Evolutionary conservation across 139 green algal genomes (phyloP).

Genomic region (Astrephomene gubernaculifera): DNA sequence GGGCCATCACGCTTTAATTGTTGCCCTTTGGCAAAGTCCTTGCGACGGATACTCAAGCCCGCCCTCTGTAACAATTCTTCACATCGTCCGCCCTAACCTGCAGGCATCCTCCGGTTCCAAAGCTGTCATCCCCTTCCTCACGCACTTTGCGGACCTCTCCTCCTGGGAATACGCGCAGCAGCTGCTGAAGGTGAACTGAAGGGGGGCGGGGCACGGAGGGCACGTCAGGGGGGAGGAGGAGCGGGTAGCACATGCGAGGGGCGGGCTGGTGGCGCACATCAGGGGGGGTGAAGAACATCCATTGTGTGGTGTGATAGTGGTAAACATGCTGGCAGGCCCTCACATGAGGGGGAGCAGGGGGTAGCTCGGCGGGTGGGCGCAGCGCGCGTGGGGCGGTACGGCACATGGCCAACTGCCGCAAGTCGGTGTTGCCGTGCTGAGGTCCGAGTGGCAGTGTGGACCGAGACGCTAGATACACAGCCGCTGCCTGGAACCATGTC

Average conservation of each 20-base stretch:
- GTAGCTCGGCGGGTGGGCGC: background rate
- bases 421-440: background rate
- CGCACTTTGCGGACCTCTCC: slow-evolving; percentile 82
- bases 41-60: background rate
- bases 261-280: background rate
- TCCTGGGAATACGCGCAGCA: slow-evolving; percentile 79
- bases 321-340: background rate
- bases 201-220: slow-evolving; percentile 40
- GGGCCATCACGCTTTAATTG: background rate
- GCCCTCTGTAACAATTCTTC: background rate
- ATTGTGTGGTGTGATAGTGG: background rate
- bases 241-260: background rate
- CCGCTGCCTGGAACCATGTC: background rate
- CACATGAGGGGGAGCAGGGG: background rate
- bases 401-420: background rate
- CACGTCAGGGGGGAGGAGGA: background rate
- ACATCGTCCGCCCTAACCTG: background rate
- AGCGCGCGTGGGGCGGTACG: too few species aligned
- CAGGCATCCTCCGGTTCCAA: slow-evolving; percentile 41
- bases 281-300: background rate
- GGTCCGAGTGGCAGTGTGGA: background rate
- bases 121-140: slow-evolving; percentile 73
- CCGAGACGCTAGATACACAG: background rate
- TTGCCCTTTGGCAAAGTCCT: background rate
- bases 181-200: slow-evolving; percentile 49